phyloP scores from a whole-genome alignment of 257 asterid genomes.

The Solanum virginianum region DNA sequence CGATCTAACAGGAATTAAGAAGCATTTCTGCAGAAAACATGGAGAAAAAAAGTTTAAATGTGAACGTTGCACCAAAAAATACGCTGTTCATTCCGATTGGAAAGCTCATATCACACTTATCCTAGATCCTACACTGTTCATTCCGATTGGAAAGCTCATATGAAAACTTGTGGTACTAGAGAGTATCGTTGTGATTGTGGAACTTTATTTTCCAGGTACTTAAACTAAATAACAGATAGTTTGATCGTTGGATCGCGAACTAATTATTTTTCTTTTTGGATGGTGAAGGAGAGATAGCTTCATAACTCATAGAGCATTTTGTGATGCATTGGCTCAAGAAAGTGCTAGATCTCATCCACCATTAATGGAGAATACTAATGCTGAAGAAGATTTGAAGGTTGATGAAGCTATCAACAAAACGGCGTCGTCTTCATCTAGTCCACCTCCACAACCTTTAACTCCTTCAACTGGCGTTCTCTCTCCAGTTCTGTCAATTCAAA shows the following conservation, averaged over 20 bases:
- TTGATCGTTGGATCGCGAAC: not conserved
- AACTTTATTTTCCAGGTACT: conserved; percentile 72
- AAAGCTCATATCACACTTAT: conserved; percentile 95
- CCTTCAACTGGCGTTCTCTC: conserved; percentile 70
- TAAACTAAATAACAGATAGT: not conserved
- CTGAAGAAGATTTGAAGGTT: conserved; percentile 18
- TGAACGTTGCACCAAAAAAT: conserved; percentile 74
- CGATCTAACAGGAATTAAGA: conserved; percentile 84
- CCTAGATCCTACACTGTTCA: conserved; percentile 84
- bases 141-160: conserved; percentile 93
- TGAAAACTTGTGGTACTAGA: conserved; percentile 83
- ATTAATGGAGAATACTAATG: not conserved
- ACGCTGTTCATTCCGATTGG: conserved; percentile 86
- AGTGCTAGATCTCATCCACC: conserved; percentile 30
- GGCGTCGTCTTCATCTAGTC: conserved; percentile 33
- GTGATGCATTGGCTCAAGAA: conserved; percentile 92
- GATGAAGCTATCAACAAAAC: conserved; percentile 4
- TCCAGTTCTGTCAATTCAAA: conserved; percentile 82
- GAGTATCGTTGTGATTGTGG: conserved; percentile 94
- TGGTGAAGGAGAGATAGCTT: conserved; percentile 76
- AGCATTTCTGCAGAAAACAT: conserved; percentile 85
- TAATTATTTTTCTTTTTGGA: not conserved
- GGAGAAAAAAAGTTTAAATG: conserved; percentile 84
- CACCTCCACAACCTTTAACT: conserved; percentile 85
- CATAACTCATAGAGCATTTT: conserved; percentile 79